These are phyloP conservation scores for Pseudomassariella vexata DNA, from an alignment of 2,329 filamentous ascomycete genomes.

Conservation along the genomic window DNA sequence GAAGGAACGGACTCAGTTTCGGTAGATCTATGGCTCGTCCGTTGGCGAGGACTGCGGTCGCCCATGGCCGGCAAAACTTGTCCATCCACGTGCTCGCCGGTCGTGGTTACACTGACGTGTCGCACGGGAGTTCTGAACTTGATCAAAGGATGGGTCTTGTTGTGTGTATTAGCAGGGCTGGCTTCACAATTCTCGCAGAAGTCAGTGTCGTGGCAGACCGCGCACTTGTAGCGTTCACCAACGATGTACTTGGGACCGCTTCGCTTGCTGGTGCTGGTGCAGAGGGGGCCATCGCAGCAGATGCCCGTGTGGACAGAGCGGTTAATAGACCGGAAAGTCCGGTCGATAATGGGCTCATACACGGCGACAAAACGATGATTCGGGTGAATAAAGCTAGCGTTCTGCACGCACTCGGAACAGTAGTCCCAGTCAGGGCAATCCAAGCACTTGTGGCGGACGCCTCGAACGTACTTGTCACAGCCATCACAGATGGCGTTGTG, in stretches of 20 bases:
- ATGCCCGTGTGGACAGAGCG: slow-evolving; percentile 70
- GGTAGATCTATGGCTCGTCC: slow-evolving; percentile 41
- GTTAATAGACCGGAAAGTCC: slow-evolving; percentile 27
- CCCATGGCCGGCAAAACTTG: slow-evolving; percentile 64
- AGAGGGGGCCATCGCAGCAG: slow-evolving; percentile 91
- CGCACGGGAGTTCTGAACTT: slow-evolving; percentile 94
- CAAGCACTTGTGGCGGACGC: slow-evolving; percentile 92
- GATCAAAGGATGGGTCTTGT: slow-evolving; percentile 93
- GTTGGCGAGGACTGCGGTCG: slow-evolving; percentile 40
- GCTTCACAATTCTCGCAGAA: slow-evolving; percentile 95
- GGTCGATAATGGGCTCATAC: slow-evolving; percentile 60
- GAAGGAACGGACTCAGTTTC: slow-evolving; percentile 47
- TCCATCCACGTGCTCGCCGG: slow-evolving; percentile 68
- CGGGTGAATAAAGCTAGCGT: slow-evolving; percentile 65
- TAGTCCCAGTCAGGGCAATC: slow-evolving; percentile 98
- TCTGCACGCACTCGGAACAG: slow-evolving; percentile 69
- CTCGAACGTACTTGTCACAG: slow-evolving; percentile 81
- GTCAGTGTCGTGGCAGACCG: slow-evolving; percentile 89
- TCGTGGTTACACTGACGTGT: slow-evolving; percentile 79
- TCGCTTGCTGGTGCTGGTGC: slow-evolving; percentile 51
- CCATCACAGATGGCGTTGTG: slow-evolving; percentile 93
- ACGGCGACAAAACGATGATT: slow-evolving; percentile 84
- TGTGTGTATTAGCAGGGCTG: slow-evolving; percentile 76
- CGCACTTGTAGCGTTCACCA: slow-evolving; percentile 93
- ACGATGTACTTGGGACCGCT: slow-evolving; percentile 65